These are phyloP conservation scores for Hymenotorrendiella dingleyae DNA, from an alignment of 2,329 filamentous ascomycete species.

Conservation along the genomic window DNA sequence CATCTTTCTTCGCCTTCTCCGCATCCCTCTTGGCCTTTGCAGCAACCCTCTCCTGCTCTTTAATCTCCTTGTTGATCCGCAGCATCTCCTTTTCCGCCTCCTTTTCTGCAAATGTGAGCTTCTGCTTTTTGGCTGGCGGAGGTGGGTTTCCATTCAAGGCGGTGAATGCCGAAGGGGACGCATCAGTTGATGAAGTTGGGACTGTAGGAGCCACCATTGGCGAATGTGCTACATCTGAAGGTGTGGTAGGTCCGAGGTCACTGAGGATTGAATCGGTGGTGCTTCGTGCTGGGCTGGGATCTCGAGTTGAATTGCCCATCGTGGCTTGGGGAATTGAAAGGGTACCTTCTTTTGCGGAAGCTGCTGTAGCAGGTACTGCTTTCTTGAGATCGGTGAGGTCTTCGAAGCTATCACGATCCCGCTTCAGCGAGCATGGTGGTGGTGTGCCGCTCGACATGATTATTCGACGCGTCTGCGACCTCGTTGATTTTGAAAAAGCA, in stretches of 20 bases:
- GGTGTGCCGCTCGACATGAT: no score
- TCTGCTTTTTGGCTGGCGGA: constrained; percentile 23
- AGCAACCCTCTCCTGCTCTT: not conserved
- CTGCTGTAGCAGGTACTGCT: constrained; percentile 11
- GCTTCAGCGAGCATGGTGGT: constrained; percentile 6
- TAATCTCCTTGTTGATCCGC: constrained; percentile 9
- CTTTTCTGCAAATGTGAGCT: constrained; percentile 25
- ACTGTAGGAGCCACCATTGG: constrained; percentile 1
- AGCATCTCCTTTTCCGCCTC: constrained; percentile 16
- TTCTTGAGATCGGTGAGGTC: constrained; percentile 13
- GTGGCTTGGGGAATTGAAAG: not conserved
- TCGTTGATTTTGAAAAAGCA: no score
- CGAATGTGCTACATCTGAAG: constrained; percentile 9
- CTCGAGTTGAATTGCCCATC: constrained; percentile 2
- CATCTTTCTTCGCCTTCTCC: no score
- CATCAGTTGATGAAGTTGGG: not conserved
- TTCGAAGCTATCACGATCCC: constrained; percentile 15
- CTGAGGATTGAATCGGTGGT: constrained; percentile 15
- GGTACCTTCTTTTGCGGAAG: no score
- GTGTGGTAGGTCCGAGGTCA: constrained; percentile 16
- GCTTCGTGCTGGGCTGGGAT: constrained; percentile 17
- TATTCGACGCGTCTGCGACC: no score
- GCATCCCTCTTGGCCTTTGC: not conserved
- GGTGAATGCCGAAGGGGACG: constrained; percentile 17
- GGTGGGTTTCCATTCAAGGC: constrained; percentile 15